Evolutionary conservation across 805 yeast species (phyloP).

Genomic region (Suhomyces kilbournensis): DNA sequence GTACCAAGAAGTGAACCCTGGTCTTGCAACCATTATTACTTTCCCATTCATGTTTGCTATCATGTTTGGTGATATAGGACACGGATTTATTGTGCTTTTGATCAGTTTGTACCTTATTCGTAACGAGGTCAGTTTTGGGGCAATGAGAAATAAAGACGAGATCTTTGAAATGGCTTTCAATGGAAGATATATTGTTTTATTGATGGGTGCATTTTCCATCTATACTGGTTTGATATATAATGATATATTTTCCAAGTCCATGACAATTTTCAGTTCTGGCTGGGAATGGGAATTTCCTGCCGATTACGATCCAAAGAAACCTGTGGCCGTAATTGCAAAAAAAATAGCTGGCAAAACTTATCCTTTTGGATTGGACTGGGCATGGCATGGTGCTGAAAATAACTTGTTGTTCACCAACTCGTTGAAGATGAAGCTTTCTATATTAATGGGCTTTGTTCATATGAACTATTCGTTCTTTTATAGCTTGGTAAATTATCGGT

Average conservation of each 20-base stretch:
- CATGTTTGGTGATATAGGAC: slow-evolving; percentile 99
- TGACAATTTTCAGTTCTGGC: slow-evolving; percentile 84
- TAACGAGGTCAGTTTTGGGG: slow-evolving; percentile 68
- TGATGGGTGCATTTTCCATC: slow-evolving; percentile 95
- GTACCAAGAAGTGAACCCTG: slow-evolving; percentile 95
- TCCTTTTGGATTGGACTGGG: slow-evolving; percentile 83
- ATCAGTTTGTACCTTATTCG: slow-evolving; percentile 70
- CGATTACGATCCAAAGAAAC: slow-evolving; percentile 63
- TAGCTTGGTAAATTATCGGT: slow-evolving; percentile 75
- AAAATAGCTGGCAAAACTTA: slow-evolving; percentile 60
- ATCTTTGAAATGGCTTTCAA: slow-evolving; percentile 94
- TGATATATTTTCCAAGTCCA: slow-evolving; percentile 87
- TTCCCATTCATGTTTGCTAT: slow-evolving; percentile 98
- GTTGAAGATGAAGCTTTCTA: slow-evolving; percentile 94
- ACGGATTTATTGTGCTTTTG: slow-evolving; percentile 78
- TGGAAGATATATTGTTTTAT: slow-evolving; percentile 84
- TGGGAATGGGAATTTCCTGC: slow-evolving; percentile 82
- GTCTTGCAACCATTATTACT: slow-evolving; percentile 88
- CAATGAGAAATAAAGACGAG: slow-evolving; percentile 72
- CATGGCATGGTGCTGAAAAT: slow-evolving; percentile 98
- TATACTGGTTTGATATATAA: slow-evolving; percentile 93
- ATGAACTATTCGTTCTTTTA: slow-evolving; percentile 89
- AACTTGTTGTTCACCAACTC: slow-evolving; percentile 87
- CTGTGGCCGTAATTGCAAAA: slow-evolving; percentile 54
- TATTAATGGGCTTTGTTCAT: slow-evolving; percentile 90